phyloP scores from a whole-genome alignment of 139 green algal species.

The Yamagishiella unicocca region DNA sequence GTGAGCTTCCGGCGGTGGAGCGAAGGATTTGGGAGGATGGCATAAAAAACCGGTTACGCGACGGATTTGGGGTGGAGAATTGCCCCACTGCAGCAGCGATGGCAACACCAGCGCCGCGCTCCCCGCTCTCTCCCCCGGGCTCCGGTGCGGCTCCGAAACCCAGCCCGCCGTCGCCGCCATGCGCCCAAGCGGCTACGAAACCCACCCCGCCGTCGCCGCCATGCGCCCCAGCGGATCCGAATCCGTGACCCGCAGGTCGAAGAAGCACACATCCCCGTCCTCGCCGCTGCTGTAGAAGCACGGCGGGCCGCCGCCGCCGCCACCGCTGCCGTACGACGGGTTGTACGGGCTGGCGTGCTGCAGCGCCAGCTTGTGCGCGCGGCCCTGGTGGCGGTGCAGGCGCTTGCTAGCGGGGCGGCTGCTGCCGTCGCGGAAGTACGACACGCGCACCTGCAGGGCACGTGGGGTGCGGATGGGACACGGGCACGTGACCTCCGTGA shows the following conservation, averaged over 20 bases:
- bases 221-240: background rate
- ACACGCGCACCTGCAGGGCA: constrained; percentile 27
- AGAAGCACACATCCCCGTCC: constrained; percentile 69
- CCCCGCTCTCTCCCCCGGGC: too few relatives aligned
- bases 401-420: background rate
- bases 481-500: too few relatives aligned
- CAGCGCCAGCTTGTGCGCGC: constrained; percentile 17
- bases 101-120: too few relatives aligned
- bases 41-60: too few relatives aligned
- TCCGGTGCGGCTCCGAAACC: too few relatives aligned
- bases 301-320: constrained; percentile 21
- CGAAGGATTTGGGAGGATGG: too few relatives aligned
- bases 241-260: constrained; percentile 46
- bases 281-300: constrained; percentile 66
- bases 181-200: too few relatives aligned
- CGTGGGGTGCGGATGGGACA: too few relatives aligned
- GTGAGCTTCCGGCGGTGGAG: too few relatives aligned
- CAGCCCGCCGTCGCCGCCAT: too few relatives aligned
- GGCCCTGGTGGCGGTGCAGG: constrained; percentile 3
- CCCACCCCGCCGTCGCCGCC: constrained; percentile 9
- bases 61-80: too few relatives aligned
- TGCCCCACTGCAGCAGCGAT: too few relatives aligned
- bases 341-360: constrained; percentile 9
- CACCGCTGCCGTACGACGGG: background rate
- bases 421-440: constrained; percentile 25